phyloP scores from a whole-genome alignment of 225 moss, liverwort and hornwort species.

The Polytrichum formosum region DNA sequence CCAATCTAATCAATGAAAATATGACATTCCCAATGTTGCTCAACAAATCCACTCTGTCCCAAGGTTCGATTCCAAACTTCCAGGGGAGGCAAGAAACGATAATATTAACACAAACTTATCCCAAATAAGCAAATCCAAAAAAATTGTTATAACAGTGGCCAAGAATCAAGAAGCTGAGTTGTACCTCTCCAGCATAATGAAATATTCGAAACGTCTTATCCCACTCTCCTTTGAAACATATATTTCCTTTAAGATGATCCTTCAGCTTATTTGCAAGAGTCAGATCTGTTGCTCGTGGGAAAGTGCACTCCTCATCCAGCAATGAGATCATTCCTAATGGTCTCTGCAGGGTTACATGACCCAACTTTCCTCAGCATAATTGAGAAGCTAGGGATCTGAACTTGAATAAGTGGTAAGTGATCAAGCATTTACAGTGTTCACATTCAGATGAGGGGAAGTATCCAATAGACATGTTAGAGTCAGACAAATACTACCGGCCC shows the following conservation, averaged over 20 bases:
- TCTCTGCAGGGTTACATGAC: slow-evolving; percentile 59
- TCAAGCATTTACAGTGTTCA: no score
- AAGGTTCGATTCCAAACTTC: no score
- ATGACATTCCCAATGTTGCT: no score
- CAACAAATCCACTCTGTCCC: no score
- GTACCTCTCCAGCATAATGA: slow-evolving; percentile 99
- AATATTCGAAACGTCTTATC: slow-evolving; percentile 86
- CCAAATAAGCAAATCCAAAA: slow-evolving; percentile 7
- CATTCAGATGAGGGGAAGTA: no score
- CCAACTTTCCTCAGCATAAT: slow-evolving; percentile 7
- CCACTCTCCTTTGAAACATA: slow-evolving; percentile 93
- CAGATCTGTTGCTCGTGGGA: slow-evolving; percentile 83
- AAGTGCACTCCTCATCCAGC: slow-evolving; percentile 99
- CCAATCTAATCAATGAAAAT: not conserved
- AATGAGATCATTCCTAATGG: slow-evolving; percentile 91
- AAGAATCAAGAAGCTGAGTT: not conserved
- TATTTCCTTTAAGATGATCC: slow-evolving; percentile 88
- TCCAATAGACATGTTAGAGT: no score
- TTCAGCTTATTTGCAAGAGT: slow-evolving; percentile 90
- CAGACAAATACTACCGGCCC: no score
- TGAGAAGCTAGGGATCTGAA: no score
- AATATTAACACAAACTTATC: not conserved
- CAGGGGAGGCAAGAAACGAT: no score
- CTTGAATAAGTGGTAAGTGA: no score
- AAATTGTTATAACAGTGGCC: slow-evolving; percentile 1